Evolutionary conservation across 169 alveolate genomes (phyloP), one percentile per base, ranked within the genome.

Genomic region (Plasmodium falciparum): DNA sequence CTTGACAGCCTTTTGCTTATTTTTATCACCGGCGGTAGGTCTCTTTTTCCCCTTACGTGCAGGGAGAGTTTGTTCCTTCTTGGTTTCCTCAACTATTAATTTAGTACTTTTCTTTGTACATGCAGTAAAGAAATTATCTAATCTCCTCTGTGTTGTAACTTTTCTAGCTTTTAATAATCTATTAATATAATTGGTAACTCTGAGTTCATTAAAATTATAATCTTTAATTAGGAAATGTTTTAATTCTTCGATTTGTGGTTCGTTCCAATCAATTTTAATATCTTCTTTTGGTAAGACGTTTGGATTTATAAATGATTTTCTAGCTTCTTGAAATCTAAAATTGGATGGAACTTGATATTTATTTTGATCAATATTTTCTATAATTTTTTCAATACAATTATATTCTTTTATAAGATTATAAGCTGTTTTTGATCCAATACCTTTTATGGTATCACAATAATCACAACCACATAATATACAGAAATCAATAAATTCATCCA

Each of bases 391-490:
- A 71, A 99, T 92, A 43, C 93, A 93, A 39, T 94, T 93, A 91
- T 95, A 95, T 78, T 98, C 97, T 75, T 95, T 83, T 2, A 99
- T 95, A 58, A 97, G 90, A 50, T 95, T 95, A 92, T 94, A 97
- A n/a, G 99, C 99, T 11, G 98, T 99, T 61, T 93, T 93, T 24
- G 99, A 98, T 8, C 99, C 99, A 13, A 98, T 95, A 0, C 99
- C 99, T 88, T 95, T 94, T 61, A 98, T 93, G 8, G 98, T 96
- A 66, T 96, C 97, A 90, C 99, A 96, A 93, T 98, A 98, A 94
- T 98, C 99, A 73, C 99, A 98, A 17, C 99, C 99, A 93, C 99
- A 97, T 70, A 98, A 94, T 15, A 98, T 98, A 93, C 99, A 98
- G 67, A 98, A 95, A 90, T 98, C 99, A n/a, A 97, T 95, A 88